These are phyloP conservation scores for Hylodesmum podocarpum DNA, from an alignment of 306 rosid genomes.

Conservation along the genomic window DNA sequence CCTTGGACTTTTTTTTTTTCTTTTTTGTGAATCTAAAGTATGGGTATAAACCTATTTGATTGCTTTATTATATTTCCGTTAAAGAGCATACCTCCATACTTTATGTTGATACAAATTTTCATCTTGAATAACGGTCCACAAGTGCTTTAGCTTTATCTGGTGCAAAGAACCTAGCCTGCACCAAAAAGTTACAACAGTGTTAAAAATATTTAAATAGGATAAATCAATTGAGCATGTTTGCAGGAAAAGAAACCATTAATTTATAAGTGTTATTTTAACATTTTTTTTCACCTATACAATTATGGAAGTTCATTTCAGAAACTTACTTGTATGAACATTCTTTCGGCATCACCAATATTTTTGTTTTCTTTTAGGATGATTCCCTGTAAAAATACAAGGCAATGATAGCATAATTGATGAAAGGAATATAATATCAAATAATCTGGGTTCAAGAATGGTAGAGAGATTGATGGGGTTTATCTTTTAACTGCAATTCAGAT, in stretches of 20 bases:
- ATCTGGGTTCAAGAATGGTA: background rate
- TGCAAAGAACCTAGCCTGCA: slow-evolving; percentile 92
- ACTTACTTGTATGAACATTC: slow-evolving; percentile 96
- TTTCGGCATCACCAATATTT: slow-evolving; percentile 84
- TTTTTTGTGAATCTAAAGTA: background rate
- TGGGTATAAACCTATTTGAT: background rate
- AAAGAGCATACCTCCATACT: background rate
- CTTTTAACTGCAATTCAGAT: background rate
- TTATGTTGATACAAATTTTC: background rate
- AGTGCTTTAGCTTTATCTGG: slow-evolving; percentile 83
- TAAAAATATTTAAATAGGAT: background rate
- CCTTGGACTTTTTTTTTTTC: background rate
- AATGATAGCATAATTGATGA: background rate
- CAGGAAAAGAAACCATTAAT: background rate
- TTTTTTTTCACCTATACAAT: background rate
- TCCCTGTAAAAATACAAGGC: slow-evolving; percentile 56
- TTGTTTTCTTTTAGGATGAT: slow-evolving; percentile 83
- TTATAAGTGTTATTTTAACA: background rate
- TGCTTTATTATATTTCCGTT: background rate
- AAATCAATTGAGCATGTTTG: background rate
- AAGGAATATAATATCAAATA: background rate
- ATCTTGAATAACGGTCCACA: slow-evolving; percentile 71
- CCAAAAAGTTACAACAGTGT: background rate
- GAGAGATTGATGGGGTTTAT: background rate
- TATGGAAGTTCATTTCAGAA: slow-evolving; percentile 17